Percentiles rank a stretch among this genome's conserved stretches.
Evolutionary conservation across 768 basidiomycete species (phyloP).

Genomic region (Calvatia gigantea): DNA sequence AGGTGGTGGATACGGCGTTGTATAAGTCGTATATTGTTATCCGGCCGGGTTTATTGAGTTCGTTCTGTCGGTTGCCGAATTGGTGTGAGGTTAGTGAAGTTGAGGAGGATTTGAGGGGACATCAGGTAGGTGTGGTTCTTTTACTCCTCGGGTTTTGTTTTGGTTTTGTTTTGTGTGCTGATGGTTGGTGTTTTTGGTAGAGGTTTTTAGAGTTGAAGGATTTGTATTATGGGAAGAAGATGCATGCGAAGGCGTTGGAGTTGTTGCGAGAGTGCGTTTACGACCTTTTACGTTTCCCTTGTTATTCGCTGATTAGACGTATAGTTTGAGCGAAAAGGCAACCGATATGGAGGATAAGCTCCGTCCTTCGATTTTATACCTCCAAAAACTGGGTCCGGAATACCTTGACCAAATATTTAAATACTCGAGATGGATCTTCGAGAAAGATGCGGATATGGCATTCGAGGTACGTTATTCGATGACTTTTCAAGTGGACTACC

Average conservation of each 20-base stretch:
- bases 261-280: conserved; percentile 79
- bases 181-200: conserved; percentile 34
- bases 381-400: conserved; percentile 86
- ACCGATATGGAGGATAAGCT: conserved; percentile 77
- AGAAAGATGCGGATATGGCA: conserved; percentile 65
- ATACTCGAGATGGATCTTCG: conserved; percentile 83
- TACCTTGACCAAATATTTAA: conserved; percentile 80
- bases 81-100: conserved; percentile 89
- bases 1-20: conserved; percentile 92
- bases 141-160: background rate
- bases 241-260: conserved; percentile 85
- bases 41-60: conserved; percentile 75
- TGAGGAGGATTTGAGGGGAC: conserved; percentile 77
- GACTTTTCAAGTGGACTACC: background rate
- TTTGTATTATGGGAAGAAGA: conserved; percentile 91
- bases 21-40: conserved; percentile 90
- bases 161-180: conserved; percentile 1
- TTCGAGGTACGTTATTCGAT: conserved; percentile 53
- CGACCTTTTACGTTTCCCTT: background rate
- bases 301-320: background rate
- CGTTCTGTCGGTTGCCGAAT: conserved; percentile 86
- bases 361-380: conserved; percentile 79
- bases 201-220: conserved; percentile 90
- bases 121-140: conserved; percentile 68
- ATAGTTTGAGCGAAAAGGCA: conserved; percentile 76